Evolutionary conservation across 2,329 filamentous ascomycete species (phyloP).

Genomic region (Pseudopyrenochaeta lycopersici): DNA sequence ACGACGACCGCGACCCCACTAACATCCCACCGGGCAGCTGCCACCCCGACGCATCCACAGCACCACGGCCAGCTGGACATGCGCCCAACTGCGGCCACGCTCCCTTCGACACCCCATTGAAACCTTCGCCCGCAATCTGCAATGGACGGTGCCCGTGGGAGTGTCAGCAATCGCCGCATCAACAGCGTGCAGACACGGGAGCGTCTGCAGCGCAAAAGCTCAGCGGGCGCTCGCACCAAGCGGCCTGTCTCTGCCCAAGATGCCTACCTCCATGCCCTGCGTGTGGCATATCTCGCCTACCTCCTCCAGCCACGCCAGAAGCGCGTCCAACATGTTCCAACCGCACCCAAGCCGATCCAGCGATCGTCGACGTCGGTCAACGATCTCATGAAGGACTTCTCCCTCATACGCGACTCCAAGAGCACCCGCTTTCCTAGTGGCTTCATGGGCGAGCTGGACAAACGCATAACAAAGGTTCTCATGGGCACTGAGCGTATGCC

Average conservation of each 20-base stretch:
- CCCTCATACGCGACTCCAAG: conserved; percentile 71
- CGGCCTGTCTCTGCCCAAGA: conserved; percentile 68
- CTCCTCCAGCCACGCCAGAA: conserved; percentile 90
- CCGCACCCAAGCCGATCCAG: conserved; percentile 68
- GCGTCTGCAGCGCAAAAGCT: conserved; percentile 49
- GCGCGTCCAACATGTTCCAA: conserved; percentile 82
- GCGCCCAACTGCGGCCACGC: conserved; percentile 30
- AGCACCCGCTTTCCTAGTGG: conserved; percentile 76
- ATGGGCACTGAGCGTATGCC: conserved; percentile 83
- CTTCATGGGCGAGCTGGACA: conserved; percentile 75
- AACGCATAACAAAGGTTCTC: conserved; percentile 81
- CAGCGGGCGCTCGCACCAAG: conserved; percentile 47
- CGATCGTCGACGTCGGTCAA: conserved; percentile 77
- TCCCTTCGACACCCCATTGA: conserved; percentile 24
- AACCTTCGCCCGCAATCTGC: conserved; percentile 14
- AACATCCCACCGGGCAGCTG: conserved; percentile 28
- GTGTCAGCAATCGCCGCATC: conserved; percentile 46
- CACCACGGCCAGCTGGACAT: conserved; percentile 31
- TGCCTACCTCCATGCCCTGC: conserved; percentile 89
- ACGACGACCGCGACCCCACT: conserved; percentile 29
- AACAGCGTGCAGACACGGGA: conserved; percentile 55
- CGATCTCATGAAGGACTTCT: conserved; percentile 90
- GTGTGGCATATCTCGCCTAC: conserved; percentile 90
- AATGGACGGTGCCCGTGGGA: conserved; percentile 44
- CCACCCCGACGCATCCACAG: conserved; percentile 18